A percentile compares a stretch with the other conserved stretches of the same genome.
Evolutionary conservation across 371 early-diverging fungal species (phyloP).

Genomic region (Mucor racemosus): DNA sequence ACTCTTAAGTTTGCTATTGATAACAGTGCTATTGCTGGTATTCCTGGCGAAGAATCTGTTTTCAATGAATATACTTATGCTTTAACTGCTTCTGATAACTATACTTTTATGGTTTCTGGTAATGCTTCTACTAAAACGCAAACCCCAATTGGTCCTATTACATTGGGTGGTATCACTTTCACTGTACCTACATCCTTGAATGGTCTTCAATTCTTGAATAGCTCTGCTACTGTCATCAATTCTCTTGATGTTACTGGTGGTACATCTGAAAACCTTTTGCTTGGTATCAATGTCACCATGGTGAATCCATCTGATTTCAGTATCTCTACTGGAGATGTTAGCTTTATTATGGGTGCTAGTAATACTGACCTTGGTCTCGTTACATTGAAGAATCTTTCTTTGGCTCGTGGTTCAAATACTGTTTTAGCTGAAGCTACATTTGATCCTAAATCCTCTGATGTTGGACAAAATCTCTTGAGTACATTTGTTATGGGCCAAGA

Average conservation of each 20-base stretch:
- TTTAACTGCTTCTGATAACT: constrained; percentile 46
- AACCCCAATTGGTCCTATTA: constrained; percentile 65
- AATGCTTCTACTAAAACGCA: constrained; percentile 53
- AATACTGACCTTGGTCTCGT: constrained; percentile 55
- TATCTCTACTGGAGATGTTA: constrained; percentile 60
- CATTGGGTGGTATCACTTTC: constrained; percentile 61
- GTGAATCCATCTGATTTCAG: constrained; percentile 63
- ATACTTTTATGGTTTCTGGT: constrained; percentile 58
- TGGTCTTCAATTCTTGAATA: constrained; percentile 67
- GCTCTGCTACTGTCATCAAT: constrained; percentile 60
- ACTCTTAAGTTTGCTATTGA: constrained; percentile 54
- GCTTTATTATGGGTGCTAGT: constrained; percentile 49
- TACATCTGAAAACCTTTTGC: constrained; percentile 46
- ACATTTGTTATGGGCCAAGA: constrained; percentile 60
- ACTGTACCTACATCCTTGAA: constrained; percentile 54
- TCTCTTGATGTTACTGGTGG: constrained; percentile 67
- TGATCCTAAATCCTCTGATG: constrained; percentile 50
- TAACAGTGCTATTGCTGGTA: constrained; percentile 48
- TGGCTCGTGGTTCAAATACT: constrained; percentile 59
- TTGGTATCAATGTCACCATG: constrained; percentile 61
- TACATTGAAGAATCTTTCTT: constrained; percentile 48
- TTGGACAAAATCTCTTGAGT: constrained; percentile 56
- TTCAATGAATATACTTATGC: constrained; percentile 58
- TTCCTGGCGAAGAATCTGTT: constrained; percentile 40
- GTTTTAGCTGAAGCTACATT: constrained; percentile 54